phyloP scores from a whole-genome alignment of 2,329 filamentous ascomycete genomes.

The Pseudonectria foliicola region DNA sequence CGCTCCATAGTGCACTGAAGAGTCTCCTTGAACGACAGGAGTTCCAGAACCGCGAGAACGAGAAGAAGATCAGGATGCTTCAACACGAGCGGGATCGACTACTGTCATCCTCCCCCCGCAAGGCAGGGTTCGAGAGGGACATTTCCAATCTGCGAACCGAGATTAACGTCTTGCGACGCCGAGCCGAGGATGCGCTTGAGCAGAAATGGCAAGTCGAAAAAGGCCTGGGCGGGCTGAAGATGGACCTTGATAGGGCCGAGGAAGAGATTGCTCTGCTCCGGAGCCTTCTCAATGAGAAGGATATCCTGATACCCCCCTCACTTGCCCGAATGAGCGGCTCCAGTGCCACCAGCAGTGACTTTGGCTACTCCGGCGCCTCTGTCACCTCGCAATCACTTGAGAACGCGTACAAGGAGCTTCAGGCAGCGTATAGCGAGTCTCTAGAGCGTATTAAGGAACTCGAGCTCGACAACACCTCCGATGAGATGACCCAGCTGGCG shows the following conservation, averaged over 20 bases:
- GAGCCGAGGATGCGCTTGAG: slow-evolving; percentile 88
- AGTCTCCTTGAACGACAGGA: slow-evolving; percentile 80
- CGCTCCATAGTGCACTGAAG: slow-evolving; percentile 79
- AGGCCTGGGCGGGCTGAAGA: slow-evolving; percentile 79
- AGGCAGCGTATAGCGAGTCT: slow-evolving; percentile 61
- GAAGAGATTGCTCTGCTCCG: slow-evolving; percentile 85
- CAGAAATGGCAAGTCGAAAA: slow-evolving; percentile 97
- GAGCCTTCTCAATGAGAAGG: slow-evolving; percentile 70
- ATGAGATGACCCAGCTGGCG: slow-evolving; percentile 55
- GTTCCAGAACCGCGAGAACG: slow-evolving; percentile 73
- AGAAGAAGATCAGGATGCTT: slow-evolving; percentile 70
- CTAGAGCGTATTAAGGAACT: slow-evolving; percentile 60
- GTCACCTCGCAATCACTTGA: slow-evolving; percentile 66
- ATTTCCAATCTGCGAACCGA: slow-evolving; percentile 74
- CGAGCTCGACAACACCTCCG: slow-evolving; percentile 42
- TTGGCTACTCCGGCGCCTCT: slow-evolving; percentile 30
- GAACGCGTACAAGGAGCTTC: slow-evolving; percentile 67
- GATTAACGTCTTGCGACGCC: slow-evolving; percentile 72
- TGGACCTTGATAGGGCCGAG: slow-evolving; percentile 92
- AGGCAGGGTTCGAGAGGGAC: slow-evolving; percentile 76
- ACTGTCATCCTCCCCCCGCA: slow-evolving; percentile 59
- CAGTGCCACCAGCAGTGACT: slow-evolving; percentile 18
- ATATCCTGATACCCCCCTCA: slow-evolving; percentile 65
- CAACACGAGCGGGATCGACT: slow-evolving; percentile 74
- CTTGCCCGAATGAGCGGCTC: slow-evolving; percentile 38